Percentiles rank a stretch among this genome's conserved stretches.
Conservation (phyloP, 1,284 basidiomycete genomes). For the Gymnopus androsaceus region DNA sequence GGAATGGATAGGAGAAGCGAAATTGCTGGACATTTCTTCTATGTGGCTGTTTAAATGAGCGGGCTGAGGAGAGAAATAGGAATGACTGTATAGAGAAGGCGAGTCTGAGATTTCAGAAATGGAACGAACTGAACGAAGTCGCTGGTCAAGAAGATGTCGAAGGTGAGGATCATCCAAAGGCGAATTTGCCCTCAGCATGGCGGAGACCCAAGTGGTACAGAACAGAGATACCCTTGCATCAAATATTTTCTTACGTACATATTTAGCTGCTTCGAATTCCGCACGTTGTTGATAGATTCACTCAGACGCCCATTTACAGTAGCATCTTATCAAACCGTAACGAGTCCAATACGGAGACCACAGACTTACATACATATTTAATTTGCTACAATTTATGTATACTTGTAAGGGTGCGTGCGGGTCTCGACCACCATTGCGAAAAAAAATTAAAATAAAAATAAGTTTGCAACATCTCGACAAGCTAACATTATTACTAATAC, state of each 20-base stretch:
- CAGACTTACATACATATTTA: too few species aligned
- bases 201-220: slow-evolving; percentile 20
- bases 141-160: slow-evolving; percentile 55
- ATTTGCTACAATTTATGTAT: too few species aligned
- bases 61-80: slow-evolving; percentile 54
- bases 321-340: too few species aligned
- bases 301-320: too few species aligned
- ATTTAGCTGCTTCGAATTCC: too few species aligned
- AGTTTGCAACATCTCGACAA: too few species aligned
- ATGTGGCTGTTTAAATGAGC: slow-evolving; percentile 23
- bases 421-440: too few species aligned
- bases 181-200: slow-evolving; percentile 36
- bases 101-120: slow-evolving; percentile 62
- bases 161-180: slow-evolving; percentile 46
- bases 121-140: slow-evolving; percentile 50
- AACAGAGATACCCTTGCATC: slow-evolving; percentile 17
- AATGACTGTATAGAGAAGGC: slow-evolving; percentile 66
- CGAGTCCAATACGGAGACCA: too few species aligned
- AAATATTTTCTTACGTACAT: too few species aligned
- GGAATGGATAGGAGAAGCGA: slow-evolving; percentile 14
- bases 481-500: neutral
- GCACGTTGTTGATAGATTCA: too few species aligned
- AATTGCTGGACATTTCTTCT: slow-evolving; percentile 27
- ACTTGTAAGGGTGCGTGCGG: too few species aligned
- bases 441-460: too few species aligned